Conservation (phyloP, 108 stramenopile species). For the Cyclotella atomus region DNA sequence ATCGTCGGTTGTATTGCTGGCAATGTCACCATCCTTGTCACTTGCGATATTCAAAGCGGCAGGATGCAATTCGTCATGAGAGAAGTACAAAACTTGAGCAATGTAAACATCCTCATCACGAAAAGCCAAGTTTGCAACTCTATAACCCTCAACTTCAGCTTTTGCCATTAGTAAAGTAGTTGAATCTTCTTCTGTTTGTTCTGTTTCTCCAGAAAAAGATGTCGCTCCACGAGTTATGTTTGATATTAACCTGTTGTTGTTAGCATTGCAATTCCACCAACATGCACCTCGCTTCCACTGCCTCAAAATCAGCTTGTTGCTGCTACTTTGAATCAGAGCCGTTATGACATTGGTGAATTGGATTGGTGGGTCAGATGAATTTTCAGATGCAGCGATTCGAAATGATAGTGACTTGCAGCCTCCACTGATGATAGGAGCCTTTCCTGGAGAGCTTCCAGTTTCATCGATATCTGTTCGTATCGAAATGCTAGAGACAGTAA, state of each 20-base stretch:
- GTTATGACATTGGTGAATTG: slow-evolving; percentile 11
- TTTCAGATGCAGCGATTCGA: no score
- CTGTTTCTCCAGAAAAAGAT: no score
- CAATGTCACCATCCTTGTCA: no score
- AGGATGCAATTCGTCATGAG: slow-evolving; percentile 24
- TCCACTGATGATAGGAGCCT: no score
- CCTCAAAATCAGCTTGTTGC: slow-evolving; percentile 61
- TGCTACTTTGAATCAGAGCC: slow-evolving; percentile 23
- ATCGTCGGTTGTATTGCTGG: background rate
- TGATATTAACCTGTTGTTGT: slow-evolving; percentile 24
- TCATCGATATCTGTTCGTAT: background rate
- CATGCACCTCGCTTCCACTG: slow-evolving; percentile 71
- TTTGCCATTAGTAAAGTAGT: slow-evolving; percentile 51
- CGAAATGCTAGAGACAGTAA: slow-evolving; percentile 18
- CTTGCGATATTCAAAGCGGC: background rate
- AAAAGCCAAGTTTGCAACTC: slow-evolving; percentile 56
- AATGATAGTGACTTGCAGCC: background rate
- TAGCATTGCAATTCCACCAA: slow-evolving; percentile 87
- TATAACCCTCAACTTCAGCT: slow-evolving; percentile 75
- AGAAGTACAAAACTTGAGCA: slow-evolving; percentile 51
- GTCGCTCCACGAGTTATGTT: background rate
- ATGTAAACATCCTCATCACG: background rate
- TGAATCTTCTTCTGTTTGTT: background rate
- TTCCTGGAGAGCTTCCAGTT: background rate
- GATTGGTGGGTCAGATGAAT: background rate